Evolutionary conservation across 2,329 filamentous ascomycete species (phyloP), one percentile per base, ranked within the genome.

Genomic region (Xylariaceae sp.): DNA sequence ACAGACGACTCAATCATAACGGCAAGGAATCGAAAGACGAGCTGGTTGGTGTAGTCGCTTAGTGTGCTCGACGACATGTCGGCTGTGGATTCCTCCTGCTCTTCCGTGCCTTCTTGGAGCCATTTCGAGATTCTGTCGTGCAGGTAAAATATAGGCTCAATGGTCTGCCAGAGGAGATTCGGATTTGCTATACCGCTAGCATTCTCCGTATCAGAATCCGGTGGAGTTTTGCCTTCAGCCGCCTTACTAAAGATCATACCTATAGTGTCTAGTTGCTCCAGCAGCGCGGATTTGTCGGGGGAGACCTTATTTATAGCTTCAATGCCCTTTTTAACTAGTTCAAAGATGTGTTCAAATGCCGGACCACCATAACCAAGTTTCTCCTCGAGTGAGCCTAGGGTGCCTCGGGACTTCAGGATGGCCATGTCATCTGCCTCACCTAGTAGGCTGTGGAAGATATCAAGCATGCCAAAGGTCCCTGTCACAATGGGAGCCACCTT

Each of bases 401-500:
- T 61, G 11, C 67, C 67, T 40, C 65, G 67, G 7, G 65, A 65
- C 20, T 68, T 64, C 16, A 69, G 39, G 6, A 68, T 60, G 1
- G 66, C 66, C 62, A 67, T 68, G 44, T 70, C 67, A 10, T 69
- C 67, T 6, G 66, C 64, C 35, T 70, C 67, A 1, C 67, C 67
- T 1, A 70, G 60, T 13, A 70, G 47, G 33, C 64, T 67, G 51
- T 70, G 67, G 39, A 70, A 70, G 23, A 70, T 68, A 41, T 70
- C 68, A 8, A 70, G 47, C 67, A 67, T 68, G 46, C 79, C 79
- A 60, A 82, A 81, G 0, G 80, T 82, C 15, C 80, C 80, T 1
- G 80, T 82, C 3, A 81, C 75, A 1, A 82, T 68, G 4, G 80
- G 80, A 30, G 72, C 80, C 5, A 81, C 74, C 26, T 73, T 71